A percentile compares a stretch with the other conserved stretches of the same genome.
Conservation (phyloP, 192 early-diverging fungal species). For the Backusella tuberculispora region DNA sequence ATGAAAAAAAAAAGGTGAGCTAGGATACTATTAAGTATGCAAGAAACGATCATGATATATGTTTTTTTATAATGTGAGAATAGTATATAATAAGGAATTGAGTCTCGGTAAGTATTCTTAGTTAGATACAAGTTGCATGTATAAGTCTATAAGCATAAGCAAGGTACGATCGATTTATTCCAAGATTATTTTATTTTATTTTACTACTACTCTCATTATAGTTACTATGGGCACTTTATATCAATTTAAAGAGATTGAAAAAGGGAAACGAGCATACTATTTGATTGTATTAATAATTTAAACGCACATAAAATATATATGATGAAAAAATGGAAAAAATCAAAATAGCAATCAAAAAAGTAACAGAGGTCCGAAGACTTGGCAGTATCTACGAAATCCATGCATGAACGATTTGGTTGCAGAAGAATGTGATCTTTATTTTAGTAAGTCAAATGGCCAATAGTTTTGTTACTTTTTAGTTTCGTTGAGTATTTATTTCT, state of each 20-base stretch:
- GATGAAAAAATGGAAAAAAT: not conserved
- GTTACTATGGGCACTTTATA: not conserved
- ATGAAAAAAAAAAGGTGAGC: not conserved
- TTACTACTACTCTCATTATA: too few species aligned
- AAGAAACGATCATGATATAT: too few species aligned
- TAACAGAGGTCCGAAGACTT: slow-evolving; percentile 7
- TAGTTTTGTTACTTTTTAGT: not conserved
- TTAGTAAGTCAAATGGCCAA: slow-evolving; percentile 16
- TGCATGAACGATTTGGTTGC: slow-evolving; percentile 12
- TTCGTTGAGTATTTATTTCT: slow-evolving; percentile 8
- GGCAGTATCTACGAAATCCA: not conserved
- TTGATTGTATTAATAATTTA: not conserved
- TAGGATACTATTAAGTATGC: too few species aligned
- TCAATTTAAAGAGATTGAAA: not conserved
- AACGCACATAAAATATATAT: not conserved
- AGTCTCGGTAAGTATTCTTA: not conserved
- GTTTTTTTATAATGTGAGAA: not conserved
- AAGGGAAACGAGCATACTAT: too few species aligned
- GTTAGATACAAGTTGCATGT: not conserved
- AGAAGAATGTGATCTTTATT: slow-evolving; percentile 8
- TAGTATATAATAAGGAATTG: not conserved
- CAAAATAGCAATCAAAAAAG: too few species aligned
- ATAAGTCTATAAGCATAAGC: not conserved
- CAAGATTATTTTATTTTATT: too few species aligned
- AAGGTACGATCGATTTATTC: not conserved